Evolutionary conservation across 805 yeast species (phyloP), one percentile per base, ranked within the genome.

Genomic region (Candida germanica): DNA sequence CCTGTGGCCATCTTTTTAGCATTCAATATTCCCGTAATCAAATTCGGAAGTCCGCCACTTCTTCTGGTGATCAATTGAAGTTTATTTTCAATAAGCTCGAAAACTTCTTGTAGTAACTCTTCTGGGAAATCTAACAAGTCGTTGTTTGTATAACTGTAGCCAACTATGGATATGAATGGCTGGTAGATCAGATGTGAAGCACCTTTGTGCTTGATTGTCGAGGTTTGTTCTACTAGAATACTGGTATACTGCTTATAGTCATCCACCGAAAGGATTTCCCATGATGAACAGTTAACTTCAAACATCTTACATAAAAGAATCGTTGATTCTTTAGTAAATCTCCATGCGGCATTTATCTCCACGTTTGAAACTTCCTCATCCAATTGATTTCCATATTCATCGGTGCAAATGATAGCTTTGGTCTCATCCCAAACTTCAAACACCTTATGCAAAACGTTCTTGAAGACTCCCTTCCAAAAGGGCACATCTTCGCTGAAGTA

Each of bases 131-230:
- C 47, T 11, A 66, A 55, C 5, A 69, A 46, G 0, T 56, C 57
- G 2, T 37, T 25, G 14, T 27, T 31, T 7, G 40, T 26, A 26
- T 60, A 55, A 53, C 91, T 80, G n/a, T 77, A 57, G 10, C 59
- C 44, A 47, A 96, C 86, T 37, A 81, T 73, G 5, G 79, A 69
- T 10, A 79, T 70, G 48, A 84, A 87, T 0, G 93, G 75, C 4
- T 96, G 96, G 44, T 85, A 80, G 0, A 89, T 83, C 0, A 97
- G 80, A 7, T 94, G 81, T 43, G 91, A 86, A 0, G 97, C 96
- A 21, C 98, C 98, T 42, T 94, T 73, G 49, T 93, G 98, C 29
- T 89, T 76, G 14, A 89, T 81, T 0, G 78, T 68, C 3, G 86
- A 71, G 23, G 93, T 62, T 53, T 88, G 95, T 8, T 64, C 72